A percentile compares a stretch with the other conserved stretches of the same genome.
phyloP scores from a whole-genome alignment of 768 basidiomycete species.

The Gelatoporia subvermispora region DNA sequence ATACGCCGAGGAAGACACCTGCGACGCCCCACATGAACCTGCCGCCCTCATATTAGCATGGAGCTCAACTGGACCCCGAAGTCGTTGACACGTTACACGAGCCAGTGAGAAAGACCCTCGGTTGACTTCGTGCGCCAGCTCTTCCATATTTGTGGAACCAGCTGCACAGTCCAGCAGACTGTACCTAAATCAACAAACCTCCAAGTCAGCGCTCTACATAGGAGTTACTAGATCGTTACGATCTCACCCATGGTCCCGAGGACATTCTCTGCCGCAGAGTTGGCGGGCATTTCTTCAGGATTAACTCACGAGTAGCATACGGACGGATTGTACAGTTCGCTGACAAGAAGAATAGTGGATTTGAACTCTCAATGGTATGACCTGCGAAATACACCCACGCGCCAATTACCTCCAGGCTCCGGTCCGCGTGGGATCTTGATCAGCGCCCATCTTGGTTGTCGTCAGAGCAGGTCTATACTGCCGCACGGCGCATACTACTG shows the following conservation, averaged over 20 bases:
- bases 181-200: constrained; percentile 37
- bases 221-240: not conserved
- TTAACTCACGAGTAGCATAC: too few relatives aligned
- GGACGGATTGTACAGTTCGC: too few relatives aligned
- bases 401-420: too few relatives aligned
- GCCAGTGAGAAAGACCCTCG: constrained; percentile 58
- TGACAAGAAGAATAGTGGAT: too few relatives aligned
- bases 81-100: constrained; percentile 43
- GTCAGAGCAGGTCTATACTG: too few relatives aligned
- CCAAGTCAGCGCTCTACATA: not conserved
- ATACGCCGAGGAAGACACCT: constrained; percentile 60
- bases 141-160: constrained; percentile 73
- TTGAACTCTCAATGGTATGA: too few relatives aligned
- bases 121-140: constrained; percentile 64
- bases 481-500: too few relatives aligned
- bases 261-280: constrained; percentile 57
- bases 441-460: too few relatives aligned
- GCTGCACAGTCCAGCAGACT: constrained; percentile 60
- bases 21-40: constrained; percentile 62
- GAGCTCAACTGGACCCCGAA: too few relatives aligned
- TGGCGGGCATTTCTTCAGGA: constrained; percentile 36
- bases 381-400: too few relatives aligned
- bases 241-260: constrained; percentile 60
- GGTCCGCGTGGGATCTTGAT: too few relatives aligned
- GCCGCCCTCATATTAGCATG: not conserved